Percentiles rank a stretch among this genome's conserved stretches.
Conservation (phyloP, 1,284 basidiomycete genomes). For the Xerocomus minutiporus region DNA sequence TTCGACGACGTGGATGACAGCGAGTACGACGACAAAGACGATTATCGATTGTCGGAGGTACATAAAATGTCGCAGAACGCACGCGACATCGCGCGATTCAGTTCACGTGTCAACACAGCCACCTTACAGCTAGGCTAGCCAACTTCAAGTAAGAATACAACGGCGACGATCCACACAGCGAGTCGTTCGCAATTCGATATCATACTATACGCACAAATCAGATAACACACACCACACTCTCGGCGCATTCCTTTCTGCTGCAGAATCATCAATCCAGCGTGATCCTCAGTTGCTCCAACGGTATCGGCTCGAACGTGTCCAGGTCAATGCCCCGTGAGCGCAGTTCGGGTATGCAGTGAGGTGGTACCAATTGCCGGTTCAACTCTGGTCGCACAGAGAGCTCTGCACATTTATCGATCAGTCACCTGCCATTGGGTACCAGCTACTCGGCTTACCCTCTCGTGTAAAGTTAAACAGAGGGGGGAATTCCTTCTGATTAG, state of each 20-base stretch:
- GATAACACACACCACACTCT: constrained; percentile 20
- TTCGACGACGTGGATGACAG: background rate
- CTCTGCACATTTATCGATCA: constrained; percentile 48
- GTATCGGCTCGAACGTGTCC: constrained; percentile 92
- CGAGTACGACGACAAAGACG: background rate
- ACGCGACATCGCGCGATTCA: constrained; percentile 27
- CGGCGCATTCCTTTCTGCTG: constrained; percentile 27
- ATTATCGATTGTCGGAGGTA: background rate
- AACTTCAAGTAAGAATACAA: constrained; percentile 17
- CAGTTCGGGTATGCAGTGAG: constrained; percentile 86
- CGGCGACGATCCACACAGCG: constrained; percentile 3
- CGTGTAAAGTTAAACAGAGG: constrained; percentile 94
- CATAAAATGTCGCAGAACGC: constrained; percentile 5
- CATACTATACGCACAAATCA: constrained; percentile 36
- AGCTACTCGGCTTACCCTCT: constrained; percentile 65
- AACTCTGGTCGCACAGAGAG: constrained; percentile 94
- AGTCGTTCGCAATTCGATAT: constrained; percentile 31
- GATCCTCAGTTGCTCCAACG: constrained; percentile 87
- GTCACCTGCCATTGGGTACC: background rate
- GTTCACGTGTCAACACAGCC: constrained; percentile 20
- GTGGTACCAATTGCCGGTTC: constrained; percentile 86
- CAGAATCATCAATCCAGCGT: constrained; percentile 68
- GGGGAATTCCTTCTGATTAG: constrained; percentile 95
- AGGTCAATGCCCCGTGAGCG: constrained; percentile 82
- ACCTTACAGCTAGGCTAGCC: background rate